Conservation (phyloP, 73 alveolate genomes). For the Paramecium pentaurelia region DNA sequence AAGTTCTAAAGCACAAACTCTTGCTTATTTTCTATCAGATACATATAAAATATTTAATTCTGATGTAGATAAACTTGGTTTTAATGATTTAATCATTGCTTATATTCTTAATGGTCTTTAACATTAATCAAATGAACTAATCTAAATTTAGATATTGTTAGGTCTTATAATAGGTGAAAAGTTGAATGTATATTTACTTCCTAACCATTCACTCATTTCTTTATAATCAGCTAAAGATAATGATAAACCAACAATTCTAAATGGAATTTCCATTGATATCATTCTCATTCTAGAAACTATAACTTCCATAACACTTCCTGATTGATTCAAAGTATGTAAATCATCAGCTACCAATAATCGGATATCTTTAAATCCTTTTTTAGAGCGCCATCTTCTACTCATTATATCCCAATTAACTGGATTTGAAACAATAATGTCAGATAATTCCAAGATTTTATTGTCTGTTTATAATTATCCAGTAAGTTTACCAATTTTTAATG, state of each 20-base stretch:
- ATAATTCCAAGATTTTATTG: conserved; percentile 49
- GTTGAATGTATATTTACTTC: conserved; percentile 72
- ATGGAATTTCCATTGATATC: conserved; percentile 71
- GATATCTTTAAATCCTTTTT: conserved; percentile 57
- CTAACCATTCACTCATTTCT: conserved; percentile 88
- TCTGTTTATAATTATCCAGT: conserved; percentile 65
- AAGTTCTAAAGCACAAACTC: conserved; percentile 63
- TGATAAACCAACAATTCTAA: conserved; percentile 86
- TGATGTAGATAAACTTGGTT: not conserved
- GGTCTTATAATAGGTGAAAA: conserved; percentile 82
- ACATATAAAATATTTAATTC: conserved; percentile 71
- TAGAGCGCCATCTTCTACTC: conserved; percentile 80
- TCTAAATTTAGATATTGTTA: conserved; percentile 70
- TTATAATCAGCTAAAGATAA: conserved; percentile 86
- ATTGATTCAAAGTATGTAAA: conserved; percentile 75
- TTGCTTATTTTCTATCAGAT: conserved; percentile 78
- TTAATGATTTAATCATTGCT: not conserved
- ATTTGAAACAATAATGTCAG: conserved; percentile 61
- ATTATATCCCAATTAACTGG: conserved; percentile 86
- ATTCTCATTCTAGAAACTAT: conserved; percentile 86
- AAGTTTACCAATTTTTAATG: conserved; percentile 55
- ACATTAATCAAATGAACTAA: conserved; percentile 77
- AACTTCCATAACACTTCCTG: conserved; percentile 73
- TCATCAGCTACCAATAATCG: conserved; percentile 84
- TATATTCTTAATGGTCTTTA: conserved; percentile 71